phyloP scores from a whole-genome alignment of 805 yeast genomes.

The Wickerhamiella spandovensis region DNA sequence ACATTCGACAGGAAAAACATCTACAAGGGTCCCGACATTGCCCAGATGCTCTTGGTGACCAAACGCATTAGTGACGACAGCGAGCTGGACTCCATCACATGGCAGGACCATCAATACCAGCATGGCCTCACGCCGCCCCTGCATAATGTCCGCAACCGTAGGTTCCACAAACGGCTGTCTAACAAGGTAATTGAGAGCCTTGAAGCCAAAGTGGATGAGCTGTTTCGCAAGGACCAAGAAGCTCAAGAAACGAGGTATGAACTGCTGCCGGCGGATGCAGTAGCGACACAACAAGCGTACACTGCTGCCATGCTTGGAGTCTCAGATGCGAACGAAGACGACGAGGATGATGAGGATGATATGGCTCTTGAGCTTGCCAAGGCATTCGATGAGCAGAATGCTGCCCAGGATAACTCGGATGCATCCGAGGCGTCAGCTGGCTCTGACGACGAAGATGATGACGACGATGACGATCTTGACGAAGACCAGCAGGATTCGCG shows the following conservation, averaged over 20 bases:
- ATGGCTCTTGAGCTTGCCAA: slow-evolving; percentile 25
- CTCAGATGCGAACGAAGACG: slow-evolving; percentile 28
- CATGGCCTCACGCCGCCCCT: slow-evolving; percentile 80
- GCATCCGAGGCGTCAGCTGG: slow-evolving; percentile 18
- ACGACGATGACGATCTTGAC: slow-evolving; percentile 38
- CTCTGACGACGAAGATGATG: slow-evolving; percentile 37
- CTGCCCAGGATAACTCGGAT: slow-evolving; percentile 30
- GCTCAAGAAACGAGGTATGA: slow-evolving; percentile 75
- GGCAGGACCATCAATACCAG: slow-evolving; percentile 28
- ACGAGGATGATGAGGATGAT: slow-evolving; percentile 23
- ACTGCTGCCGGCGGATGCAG: slow-evolving; percentile 36
- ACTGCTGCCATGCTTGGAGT: slow-evolving; percentile 23
- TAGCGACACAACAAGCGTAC: slow-evolving; percentile 21
- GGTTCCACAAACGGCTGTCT: slow-evolving; percentile 59
- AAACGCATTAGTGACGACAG: slow-evolving; percentile 38
- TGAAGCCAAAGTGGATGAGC: slow-evolving; percentile 65
- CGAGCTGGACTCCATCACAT: slow-evolving; percentile 25
- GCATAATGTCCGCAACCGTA: slow-evolving; percentile 50
- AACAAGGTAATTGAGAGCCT: slow-evolving; percentile 62
- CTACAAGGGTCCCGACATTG: slow-evolving; percentile 72
- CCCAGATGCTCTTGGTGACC: slow-evolving; percentile 72
- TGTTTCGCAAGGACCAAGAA: slow-evolving; percentile 61
- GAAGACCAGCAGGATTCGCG: slow-evolving; percentile 39
- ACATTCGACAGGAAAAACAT: slow-evolving; percentile 81
- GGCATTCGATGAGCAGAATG: slow-evolving; percentile 33